Conservation (phyloP, 495 filamentous ascomycete genomes). For the Talaromyces borbonicus region DNA sequence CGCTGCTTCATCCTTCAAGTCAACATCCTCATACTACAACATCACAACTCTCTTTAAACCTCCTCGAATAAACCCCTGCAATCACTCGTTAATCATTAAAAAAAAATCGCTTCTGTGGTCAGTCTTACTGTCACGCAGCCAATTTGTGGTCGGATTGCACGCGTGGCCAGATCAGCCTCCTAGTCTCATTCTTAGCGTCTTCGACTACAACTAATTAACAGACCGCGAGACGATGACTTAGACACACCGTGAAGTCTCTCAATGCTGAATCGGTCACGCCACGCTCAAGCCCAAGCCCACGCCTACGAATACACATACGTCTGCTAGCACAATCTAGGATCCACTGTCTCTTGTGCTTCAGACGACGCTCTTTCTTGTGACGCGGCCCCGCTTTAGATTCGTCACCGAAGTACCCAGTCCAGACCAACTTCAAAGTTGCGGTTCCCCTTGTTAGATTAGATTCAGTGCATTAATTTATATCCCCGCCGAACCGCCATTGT, state of each 20-base stretch:
- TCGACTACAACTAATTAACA: too few species aligned
- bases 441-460: not conserved
- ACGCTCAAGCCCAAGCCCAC: too few species aligned
- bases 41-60: too few species aligned
- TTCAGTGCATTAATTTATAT: not conserved
- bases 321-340: too few species aligned
- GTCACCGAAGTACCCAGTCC: conserved; percentile 1
- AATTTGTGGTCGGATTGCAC: not conserved
- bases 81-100: too few species aligned
- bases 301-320: too few species aligned
- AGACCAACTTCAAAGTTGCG: not conserved
- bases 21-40: too few species aligned
- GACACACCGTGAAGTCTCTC: not conserved
- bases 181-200: not conserved
- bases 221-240: not conserved
- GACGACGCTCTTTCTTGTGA: not conserved
- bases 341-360: not conserved
- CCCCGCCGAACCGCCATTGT: conserved; percentile 3
- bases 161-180: conserved; percentile 1
- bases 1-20: too few species aligned
- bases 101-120: too few species aligned
- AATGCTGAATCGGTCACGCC: not conserved
- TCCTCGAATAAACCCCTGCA: too few species aligned
- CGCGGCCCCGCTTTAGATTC: conserved; percentile 1
- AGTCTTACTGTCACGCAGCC: not conserved